Evolutionary conservation across 2,329 filamentous ascomycete species (phyloP), one percentile per base, ranked within the genome.

Genomic region (Acarospora socialis): DNA sequence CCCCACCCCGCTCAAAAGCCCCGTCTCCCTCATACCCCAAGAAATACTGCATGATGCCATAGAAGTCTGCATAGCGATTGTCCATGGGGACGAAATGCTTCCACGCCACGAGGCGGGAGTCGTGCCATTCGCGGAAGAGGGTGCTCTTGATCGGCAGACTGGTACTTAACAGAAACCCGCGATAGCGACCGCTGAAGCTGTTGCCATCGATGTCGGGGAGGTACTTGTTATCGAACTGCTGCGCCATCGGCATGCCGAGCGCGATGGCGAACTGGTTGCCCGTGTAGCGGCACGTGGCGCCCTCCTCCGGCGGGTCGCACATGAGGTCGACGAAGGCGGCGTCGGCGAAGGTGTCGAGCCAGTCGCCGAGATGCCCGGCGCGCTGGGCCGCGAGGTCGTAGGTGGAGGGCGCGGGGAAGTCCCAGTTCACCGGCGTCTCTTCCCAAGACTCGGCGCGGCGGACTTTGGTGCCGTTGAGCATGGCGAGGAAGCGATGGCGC

Each of bases 1-100:
- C 21, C 14, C n/a, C 22, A 24, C 14, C 22, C 22, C 14, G 22
- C 22, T 13, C 22, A 24, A 24, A 24, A 24, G 2, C 21, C 22
- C 22, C 14, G 22, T 5, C 14, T 24, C 47, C 61, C 0, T 52
- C 47, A 43, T 75, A 73, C 1, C 76, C 76, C 4, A 81, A 47
- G 45, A 86, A 83, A 47, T 81, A 86, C 35, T 78, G 71, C 63
- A 83, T 65, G 34, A 82, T 73, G 25, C 70, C 73, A 39, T 74
- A 84, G 45, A 79, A 66, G 43, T 86, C 81, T 21, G 68, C 58
- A 45, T 76, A 84, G 1, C 73, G 68, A 46, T 70, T 79, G 48
- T 84, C 77, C 67, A 87, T 74, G 10, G 81, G 81, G 2, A 84
- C 74, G 45, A 81, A 87, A 53, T 90, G 81, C 46, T 73, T 72